Percentiles rank a stretch among this genome's conserved stretches.
phyloP scores from a whole-genome alignment of 768 basidiomycete species.

The Dacryopinax spathularia region DNA sequence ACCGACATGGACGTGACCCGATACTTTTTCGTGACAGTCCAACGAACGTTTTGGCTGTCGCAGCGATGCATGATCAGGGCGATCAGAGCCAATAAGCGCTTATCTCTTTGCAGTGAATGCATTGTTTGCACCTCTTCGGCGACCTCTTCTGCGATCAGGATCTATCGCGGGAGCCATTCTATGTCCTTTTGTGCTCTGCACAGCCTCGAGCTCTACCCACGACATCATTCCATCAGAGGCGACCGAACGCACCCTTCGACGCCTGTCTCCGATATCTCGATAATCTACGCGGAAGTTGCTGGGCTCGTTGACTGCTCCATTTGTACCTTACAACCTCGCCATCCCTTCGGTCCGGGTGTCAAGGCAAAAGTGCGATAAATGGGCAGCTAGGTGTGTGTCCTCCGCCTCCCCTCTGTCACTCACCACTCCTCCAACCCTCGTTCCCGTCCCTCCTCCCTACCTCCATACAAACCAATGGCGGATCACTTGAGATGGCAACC shows the following conservation, averaged over 20 bases:
- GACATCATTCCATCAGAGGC: conserved; percentile 1
- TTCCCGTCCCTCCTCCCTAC: background rate
- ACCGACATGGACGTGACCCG: background rate
- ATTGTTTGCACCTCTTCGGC: background rate
- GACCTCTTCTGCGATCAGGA: background rate
- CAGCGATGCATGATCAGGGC: background rate
- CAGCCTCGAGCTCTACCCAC: background rate
- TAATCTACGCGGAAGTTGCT: background rate
- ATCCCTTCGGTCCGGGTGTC: background rate
- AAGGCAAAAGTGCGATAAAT: background rate
- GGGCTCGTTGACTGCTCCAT: background rate
- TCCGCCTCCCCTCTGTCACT: background rate
- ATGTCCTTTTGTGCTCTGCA: background rate
- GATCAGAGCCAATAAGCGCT: conserved; percentile 1
- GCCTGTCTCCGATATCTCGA: background rate
- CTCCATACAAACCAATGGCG: background rate
- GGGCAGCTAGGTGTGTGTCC: background rate
- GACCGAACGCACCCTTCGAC: background rate
- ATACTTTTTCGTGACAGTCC: background rate
- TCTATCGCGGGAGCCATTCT: background rate
- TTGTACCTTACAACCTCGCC: background rate
- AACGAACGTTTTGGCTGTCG: background rate
- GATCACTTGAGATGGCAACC: background rate
- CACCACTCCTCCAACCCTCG: background rate
- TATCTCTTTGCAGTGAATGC: background rate